Evolutionary conservation across 1,284 basidiomycete genomes (phyloP).

Genomic region (Chalciporus sp.): DNA sequence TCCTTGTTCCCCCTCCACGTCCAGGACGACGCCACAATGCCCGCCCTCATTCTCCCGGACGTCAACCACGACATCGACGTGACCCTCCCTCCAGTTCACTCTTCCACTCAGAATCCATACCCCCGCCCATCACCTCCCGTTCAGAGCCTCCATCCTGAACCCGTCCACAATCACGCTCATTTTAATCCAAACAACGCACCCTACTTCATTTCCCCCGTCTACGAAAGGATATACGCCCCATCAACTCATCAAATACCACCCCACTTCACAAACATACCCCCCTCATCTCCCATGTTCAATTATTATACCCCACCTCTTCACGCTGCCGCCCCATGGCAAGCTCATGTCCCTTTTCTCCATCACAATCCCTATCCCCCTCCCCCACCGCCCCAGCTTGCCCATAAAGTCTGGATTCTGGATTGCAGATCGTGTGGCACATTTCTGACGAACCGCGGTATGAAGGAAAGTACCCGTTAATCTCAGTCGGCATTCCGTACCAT

Average conservation of each 20-base stretch:
- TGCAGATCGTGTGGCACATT: slow-evolving; percentile 77
- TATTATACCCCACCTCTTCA: slow-evolving; percentile 27
- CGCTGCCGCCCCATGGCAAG: slow-evolving; percentile 25
- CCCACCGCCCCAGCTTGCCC: slow-evolving; percentile 46
- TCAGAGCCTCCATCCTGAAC: slow-evolving; percentile 16
- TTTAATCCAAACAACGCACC: slow-evolving; percentile 23
- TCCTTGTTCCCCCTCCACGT: slow-evolving; percentile 5
- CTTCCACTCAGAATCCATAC: slow-evolving; percentile 23
- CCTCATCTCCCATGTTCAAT: slow-evolving; percentile 26
- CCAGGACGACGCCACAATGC: slow-evolving; percentile 18
- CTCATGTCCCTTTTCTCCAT: slow-evolving; percentile 31
- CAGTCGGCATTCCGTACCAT: slow-evolving; percentile 2
- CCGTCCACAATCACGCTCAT: slow-evolving; percentile 34
- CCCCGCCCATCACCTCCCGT: slow-evolving; percentile 20
- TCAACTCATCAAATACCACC: slow-evolving; percentile 18
- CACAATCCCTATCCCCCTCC: slow-evolving; percentile 44
- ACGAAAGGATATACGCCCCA: slow-evolving; percentile 23
- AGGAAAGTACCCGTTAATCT: slow-evolving; percentile 46
- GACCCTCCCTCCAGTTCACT: not conserved
- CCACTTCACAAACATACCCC: slow-evolving; percentile 8
- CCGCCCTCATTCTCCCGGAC: slow-evolving; percentile 29
- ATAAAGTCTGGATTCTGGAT: slow-evolving; percentile 81
- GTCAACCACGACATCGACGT: not conserved
- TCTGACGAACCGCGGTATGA: slow-evolving; percentile 84
- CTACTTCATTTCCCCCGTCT: slow-evolving; percentile 12